phyloP scores from a whole-genome alignment of 768 basidiomycete genomes.

The Termitomyces sp. region DNA sequence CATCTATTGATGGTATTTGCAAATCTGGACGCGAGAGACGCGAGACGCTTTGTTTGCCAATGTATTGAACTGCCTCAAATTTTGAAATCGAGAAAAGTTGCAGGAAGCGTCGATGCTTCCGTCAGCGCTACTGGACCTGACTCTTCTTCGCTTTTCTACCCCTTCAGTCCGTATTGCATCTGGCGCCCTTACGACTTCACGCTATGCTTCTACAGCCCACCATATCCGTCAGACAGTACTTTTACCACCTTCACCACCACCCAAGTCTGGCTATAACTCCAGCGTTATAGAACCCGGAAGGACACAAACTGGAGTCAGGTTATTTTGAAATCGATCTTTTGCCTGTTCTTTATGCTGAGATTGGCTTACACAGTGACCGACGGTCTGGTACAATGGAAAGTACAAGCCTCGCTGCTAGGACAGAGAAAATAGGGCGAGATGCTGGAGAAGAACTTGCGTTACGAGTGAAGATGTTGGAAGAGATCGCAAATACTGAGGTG shows the following conservation, averaged over 20 bases:
- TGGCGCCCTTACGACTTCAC: constrained; percentile 3
- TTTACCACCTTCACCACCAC: constrained; percentile 3
- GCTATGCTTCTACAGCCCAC: constrained; percentile 7
- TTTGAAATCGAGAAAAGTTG: neutral
- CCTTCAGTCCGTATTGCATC: constrained; percentile 5
- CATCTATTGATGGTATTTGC: no score
- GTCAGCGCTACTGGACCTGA: constrained; percentile 22
- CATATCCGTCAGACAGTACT: constrained; percentile 18
- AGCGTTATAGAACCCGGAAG: neutral
- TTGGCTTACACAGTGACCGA: neutral
- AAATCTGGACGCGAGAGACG: no score
- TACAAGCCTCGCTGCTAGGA: constrained; percentile 13
- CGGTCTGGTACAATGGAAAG: neutral
- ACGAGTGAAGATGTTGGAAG: constrained; percentile 30
- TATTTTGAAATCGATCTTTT: neutral
- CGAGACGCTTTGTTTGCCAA: neutral
- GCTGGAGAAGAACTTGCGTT: constrained; percentile 25
- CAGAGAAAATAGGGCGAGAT: constrained; percentile 10
- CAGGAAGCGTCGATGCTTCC: constrained; percentile 16
- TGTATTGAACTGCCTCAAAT: neutral
- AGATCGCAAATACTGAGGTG: constrained; percentile 29
- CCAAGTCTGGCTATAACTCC: constrained; percentile 3
- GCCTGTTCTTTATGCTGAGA: neutral
- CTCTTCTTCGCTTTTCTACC: constrained; percentile 18
- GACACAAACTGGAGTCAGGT: neutral